Base-by-base conservation (phyloP, 257 asterid genomes). In the Jacaranda mimosifolia region DNA sequence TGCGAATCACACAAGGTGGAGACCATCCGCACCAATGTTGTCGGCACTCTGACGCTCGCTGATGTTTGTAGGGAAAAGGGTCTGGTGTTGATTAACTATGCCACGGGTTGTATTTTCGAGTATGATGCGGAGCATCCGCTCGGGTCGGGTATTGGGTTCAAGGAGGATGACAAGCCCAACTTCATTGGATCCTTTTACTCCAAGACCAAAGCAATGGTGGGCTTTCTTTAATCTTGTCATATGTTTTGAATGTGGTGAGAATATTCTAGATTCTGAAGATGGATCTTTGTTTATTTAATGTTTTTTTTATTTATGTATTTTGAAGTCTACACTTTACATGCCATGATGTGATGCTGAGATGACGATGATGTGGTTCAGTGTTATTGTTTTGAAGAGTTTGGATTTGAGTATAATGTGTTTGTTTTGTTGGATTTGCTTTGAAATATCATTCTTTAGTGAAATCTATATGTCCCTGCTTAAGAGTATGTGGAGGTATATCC, bases 151-250 rank as follows among this genome's bases (percentile, higher is more conserved):
- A 19, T 89, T 52, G 98, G 97, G 7, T 93, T 91, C 76, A 91
- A 89, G 92, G 98, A 93, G 86, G 98, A 93, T 85, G 97, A 93
- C 45, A 89, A 32, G 21, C 98, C 98, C 63, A 93, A 93, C 80
- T 93, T 93, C 46, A 83, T 79, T 35, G 98, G 97, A 86, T 93
- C 98, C 46, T 89, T 88, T 63, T 93, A 93, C 80, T 93, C 98
- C 83, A 91, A 93, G 92, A 93, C 98, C 73, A 93, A 93, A 80
- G 96, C 96, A 12, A 91, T 91, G 96, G 98, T 91, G 84, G 57
- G 89, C 74, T 70, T 72, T 56, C 52, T 18, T 55, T 63, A 8
- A 51, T 43, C 14, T 59, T 69, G 58, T 78, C 49, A 4, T 48
- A 13, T 26, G 9, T 48, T 15, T 4, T 68, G 52, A n/a, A 66